Base-by-base conservation (phyloP, 257 asterid species). In the Anisodus acutangulus region DNA sequence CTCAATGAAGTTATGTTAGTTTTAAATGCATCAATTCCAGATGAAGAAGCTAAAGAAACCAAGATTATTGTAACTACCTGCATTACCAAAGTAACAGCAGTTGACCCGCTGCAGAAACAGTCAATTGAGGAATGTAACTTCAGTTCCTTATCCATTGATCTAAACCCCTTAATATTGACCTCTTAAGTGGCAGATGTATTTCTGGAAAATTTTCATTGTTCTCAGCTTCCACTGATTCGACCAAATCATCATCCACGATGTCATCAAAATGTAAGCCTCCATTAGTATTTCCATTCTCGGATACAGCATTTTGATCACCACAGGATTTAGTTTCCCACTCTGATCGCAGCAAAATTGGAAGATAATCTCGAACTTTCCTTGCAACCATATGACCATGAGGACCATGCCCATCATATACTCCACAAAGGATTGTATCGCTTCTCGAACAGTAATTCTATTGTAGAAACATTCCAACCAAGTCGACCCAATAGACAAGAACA, bases 341-440 rank as follows among this genome's bases (percentile, higher is more conserved):
- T 9, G 93, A 84, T 78, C 87, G 92, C 62, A 95, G 84, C 83
- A 95, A 85, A 60, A 91, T 63, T 10, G 99, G 98, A 78, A 95
- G 98, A 58, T 88, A 90, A 83, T 95, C 98, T 47, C 99, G 88
- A 60, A 95, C 98, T 91, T 87, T 95, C 86, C 97, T 90, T 10
- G 99, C 97, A 31, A 93, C 99, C 98, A 93, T 90, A 89, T 95
- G 99, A 58, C 98, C 99, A 81, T 91, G 92, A 74, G 99, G 99
- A 53, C 99, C 99, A 82, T 95, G 99, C 3, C 99, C 99, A 87
- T 95, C 99, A 69, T 91, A 95, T 78, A 95, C 98, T 85, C 98
- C 99, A 85, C 99, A 95, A 69, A 95, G 92, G 3, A 91, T 90
- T 57, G 85, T 79, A 55, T 90, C 91, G 55, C 87, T 86, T 85